Base-by-base conservation (phyloP, 2,329 filamentous ascomycete species). In the Neonectria hederae region DNA sequence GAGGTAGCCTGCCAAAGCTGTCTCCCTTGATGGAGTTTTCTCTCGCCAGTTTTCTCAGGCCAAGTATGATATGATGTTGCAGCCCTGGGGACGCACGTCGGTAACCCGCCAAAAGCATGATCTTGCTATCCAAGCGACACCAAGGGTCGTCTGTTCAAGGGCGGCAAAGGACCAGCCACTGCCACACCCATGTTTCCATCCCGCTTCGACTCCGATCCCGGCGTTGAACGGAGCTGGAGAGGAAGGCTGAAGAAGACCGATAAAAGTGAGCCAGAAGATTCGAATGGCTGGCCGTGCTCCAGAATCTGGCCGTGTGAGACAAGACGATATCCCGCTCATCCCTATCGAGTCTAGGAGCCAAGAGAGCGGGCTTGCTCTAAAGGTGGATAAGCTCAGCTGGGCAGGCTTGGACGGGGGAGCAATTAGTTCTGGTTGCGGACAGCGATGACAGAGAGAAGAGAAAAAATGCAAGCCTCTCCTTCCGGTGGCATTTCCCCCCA, bases 341-440 rank as follows among this genome's bases (percentile, higher is more conserved):
- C 40, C 21, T 30, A 43, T 52, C 28, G 9, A 62, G 48, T 28
- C 48, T 48, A 30, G 55, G 30, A 69, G 60, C 59, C 65, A 64
- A 68, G 54, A 68, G 54, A 63, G 46, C 53, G 38, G 61, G 58
- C 52, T 45, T 60, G 64, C 62, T 56, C 62, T 26, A 40, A 67
- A 61, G 30, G 54, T 52, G 42, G 35, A 38, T 38, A 40, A 56
- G 63, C 59, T 66, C 68, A 71, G 65, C 68, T 72, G 55, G 54
- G 49, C 68, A 73, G 66, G 68, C 60, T 63, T 57, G 61, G 43
- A 26, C 38, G 32, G 42, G 45, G 14, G 3, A 21, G 28, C 11
- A 21, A 14, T 13, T 32, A 6, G 8, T 28, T 28, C 28, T 28
- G 10, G 40, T 35, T 21, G 43, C n/a, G 30, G 30, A 43, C 21